Evolutionary conservation across 371 early-diverging fungal genomes (phyloP).

Genomic region (Apophysomyces sp.): DNA sequence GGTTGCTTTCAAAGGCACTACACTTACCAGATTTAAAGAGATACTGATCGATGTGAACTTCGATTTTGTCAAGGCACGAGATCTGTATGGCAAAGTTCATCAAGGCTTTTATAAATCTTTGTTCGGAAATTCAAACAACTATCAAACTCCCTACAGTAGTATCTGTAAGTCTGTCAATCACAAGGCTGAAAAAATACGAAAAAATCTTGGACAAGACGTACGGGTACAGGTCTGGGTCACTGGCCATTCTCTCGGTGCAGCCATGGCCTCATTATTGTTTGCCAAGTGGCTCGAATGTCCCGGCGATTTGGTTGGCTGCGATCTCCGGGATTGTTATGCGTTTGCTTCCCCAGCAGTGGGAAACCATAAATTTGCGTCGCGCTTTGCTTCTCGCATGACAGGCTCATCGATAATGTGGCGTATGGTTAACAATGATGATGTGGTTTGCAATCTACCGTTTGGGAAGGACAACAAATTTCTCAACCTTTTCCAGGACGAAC

Average conservation of each 20-base stretch:
- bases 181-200: conserved; percentile 16
- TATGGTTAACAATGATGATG: conserved; percentile 23
- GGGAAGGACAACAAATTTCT: conserved; percentile 15
- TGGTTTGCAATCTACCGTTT: conserved; percentile 18
- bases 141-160: conserved; percentile 39
- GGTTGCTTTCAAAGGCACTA: conserved; percentile 43
- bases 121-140: conserved; percentile 21
- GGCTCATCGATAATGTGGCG: conserved; percentile 25
- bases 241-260: conserved; percentile 48
- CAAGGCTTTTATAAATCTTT: conserved; percentile 31
- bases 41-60: conserved; percentile 27
- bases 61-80: conserved; percentile 26
- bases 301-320: conserved; percentile 5
- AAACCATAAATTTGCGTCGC: conserved; percentile 31
- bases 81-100: conserved; percentile 26
- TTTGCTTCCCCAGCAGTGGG: conserved; percentile 42
- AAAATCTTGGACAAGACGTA: conserved; percentile 5
- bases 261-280: conserved; percentile 33
- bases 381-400: conserved; percentile 15
- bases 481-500: neutral
- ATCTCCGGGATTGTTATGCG: conserved; percentile 35
- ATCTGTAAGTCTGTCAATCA: conserved; percentile 34
- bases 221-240: conserved; percentile 47
- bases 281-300: conserved; percentile 37
- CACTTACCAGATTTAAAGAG: conserved; percentile 22